Base-by-base conservation (phyloP, 768 basidiomycete species). In the Strobilomyces confusus region DNA sequence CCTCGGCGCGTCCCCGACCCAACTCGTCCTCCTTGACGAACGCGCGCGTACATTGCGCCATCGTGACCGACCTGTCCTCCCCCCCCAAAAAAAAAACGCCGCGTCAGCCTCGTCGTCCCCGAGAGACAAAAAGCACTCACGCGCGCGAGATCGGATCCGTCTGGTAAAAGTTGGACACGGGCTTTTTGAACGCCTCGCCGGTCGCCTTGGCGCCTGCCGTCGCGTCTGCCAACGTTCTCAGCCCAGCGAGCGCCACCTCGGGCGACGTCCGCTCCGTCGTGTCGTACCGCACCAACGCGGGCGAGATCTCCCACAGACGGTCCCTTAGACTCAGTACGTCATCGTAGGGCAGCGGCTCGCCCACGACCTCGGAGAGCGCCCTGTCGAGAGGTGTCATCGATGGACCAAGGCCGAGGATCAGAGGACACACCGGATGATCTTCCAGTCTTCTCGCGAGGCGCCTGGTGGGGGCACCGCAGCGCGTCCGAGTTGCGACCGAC, bases 401-500 rank as follows among this genome's bases (percentile, higher is more conserved):
- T 6, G 40, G 17, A 51, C 9, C 0, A 7, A 1, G 20, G 26
- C 15, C 13, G 14, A 26, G 9, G 32, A 26, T 19, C 15, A 3
- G 37, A 36, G 20, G 6, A 69, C 81, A 25, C 56, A 90, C 89
- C 92, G 86, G 59, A 98, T 80, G 64, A 98, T 89, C 77, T 97
- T 95, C 94, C 94, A 98, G 64, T 98, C 97, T 71, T 99, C 97
- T 37, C 97, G 76, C 4, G 92, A 83, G 1, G 93, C 91, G 40
- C 95, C 97, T n/a, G 97, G 97, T 22, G 94, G 89, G 3, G 87
- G 82, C 3, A 99, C 95, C 9, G 95, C 95, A 1, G 90, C 84
- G 42, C 97, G 80, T 20, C 92, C 92, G 13, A 95, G 73, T 72
- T 99, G 97, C 19, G 89, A 75, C 25, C 95, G 81, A 33, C 97